Conservation (phyloP, 768 basidiomycete genomes). For the Russula dissimulans region DNA sequence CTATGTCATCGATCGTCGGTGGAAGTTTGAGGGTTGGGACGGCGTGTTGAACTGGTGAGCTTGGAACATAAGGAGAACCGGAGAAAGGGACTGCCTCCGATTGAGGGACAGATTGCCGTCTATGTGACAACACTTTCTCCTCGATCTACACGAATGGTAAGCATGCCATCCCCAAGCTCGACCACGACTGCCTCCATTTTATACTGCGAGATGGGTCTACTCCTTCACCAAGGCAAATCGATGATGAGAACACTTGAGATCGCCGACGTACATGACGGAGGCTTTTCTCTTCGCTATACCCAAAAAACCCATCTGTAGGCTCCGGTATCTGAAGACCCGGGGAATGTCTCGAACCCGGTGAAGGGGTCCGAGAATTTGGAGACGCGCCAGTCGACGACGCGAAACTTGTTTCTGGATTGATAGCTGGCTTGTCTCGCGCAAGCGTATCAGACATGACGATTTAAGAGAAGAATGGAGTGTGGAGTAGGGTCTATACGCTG, state of each 20-base stretch:
- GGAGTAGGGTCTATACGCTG: no score
- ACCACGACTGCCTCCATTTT: neutral
- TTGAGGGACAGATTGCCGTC: conserved; percentile 48
- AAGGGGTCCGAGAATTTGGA: neutral
- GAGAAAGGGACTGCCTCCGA: conserved; percentile 24
- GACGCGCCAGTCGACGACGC: neutral
- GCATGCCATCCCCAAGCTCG: neutral
- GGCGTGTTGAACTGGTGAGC: neutral
- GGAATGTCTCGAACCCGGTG: conserved; percentile 1
- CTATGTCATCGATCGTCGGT: neutral
- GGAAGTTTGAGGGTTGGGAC: neutral
- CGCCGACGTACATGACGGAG: conserved; percentile 53
- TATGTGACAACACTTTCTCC: conserved; percentile 60
- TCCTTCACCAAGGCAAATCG: neutral
- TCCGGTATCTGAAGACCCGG: conserved; percentile 35
- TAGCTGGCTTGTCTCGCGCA: neutral
- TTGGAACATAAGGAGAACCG: conserved; percentile 18
- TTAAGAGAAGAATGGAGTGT: no score
- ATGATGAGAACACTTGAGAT: neutral
- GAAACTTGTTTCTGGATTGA: neutral
- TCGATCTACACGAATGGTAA: conserved; percentile 44
- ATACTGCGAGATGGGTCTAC: neutral
- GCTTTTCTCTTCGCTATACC: conserved; percentile 70
- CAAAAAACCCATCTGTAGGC: conserved; percentile 66
- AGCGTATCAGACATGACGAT: neutral